A percentile compares a stretch with the other conserved stretches of the same genome.
Conservation (phyloP, 1,284 basidiomycete genomes). For the Amylostereum areolatum region DNA sequence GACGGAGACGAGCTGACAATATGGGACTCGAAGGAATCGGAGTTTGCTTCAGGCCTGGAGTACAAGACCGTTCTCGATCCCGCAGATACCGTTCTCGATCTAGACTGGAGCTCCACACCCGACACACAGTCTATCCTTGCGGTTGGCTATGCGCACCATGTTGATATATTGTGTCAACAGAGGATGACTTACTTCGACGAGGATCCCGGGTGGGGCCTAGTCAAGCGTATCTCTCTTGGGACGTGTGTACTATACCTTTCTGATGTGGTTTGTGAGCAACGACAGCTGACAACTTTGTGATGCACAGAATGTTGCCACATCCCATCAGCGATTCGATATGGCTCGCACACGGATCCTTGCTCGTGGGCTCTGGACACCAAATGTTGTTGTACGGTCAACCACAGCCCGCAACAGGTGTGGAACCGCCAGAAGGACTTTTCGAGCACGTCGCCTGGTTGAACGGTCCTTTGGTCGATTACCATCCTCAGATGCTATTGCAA, state of each 20-base stretch:
- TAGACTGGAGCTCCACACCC: slow-evolving; percentile 90
- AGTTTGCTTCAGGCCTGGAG: slow-evolving; percentile 88
- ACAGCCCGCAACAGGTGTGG: slow-evolving; percentile 12
- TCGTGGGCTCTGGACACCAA: slow-evolving; percentile 73
- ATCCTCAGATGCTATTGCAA: slow-evolving; percentile 89
- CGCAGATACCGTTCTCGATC: slow-evolving; percentile 66
- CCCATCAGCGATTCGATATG: slow-evolving; percentile 84
- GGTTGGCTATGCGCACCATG: slow-evolving; percentile 71
- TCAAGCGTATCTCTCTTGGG: slow-evolving; percentile 65
- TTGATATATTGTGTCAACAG: slow-evolving; percentile 84
- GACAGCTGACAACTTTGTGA: slow-evolving; percentile 1
- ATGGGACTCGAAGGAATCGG: slow-evolving; percentile 92
- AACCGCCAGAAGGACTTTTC: slow-evolving; percentile 45
- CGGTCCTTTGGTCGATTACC: slow-evolving; percentile 82
- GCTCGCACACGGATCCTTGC: slow-evolving; percentile 74
- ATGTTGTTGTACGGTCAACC: slow-evolving; percentile 65
- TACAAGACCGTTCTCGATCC: slow-evolving; percentile 46
- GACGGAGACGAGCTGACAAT: slow-evolving; percentile 79
- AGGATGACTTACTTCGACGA: slow-evolving; percentile 86
- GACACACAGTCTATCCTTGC: slow-evolving; percentile 87
- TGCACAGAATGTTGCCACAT: slow-evolving; percentile 61
- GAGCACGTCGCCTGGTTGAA: slow-evolving; percentile 79
- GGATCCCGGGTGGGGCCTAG: slow-evolving; percentile 73
- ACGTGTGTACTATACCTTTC: slow-evolving; percentile 36
- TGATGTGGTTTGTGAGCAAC: neutral